phyloP scores from a whole-genome alignment of 345 rosid genomes.

The Rhodamnia argentea region DNA sequence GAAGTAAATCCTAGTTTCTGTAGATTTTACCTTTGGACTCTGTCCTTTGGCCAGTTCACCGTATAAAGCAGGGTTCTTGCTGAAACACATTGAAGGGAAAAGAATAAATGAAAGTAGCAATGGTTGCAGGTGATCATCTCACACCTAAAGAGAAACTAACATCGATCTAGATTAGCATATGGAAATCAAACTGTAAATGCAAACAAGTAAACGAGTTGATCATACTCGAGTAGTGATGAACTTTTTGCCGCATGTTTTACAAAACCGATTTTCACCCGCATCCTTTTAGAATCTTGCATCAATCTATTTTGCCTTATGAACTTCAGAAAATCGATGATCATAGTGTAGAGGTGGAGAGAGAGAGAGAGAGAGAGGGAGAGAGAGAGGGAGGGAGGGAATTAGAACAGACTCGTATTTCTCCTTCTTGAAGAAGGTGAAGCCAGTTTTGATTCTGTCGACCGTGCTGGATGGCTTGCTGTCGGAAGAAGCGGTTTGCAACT shows the following conservation, averaged over 20 bases:
- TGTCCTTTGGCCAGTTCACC: constrained; percentile 82
- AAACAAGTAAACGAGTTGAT: not conserved
- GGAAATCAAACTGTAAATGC: not conserved
- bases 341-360: not conserved
- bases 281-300: not conserved
- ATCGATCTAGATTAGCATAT: not conserved
- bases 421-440: constrained; percentile 73
- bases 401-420: constrained; percentile 73
- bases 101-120: not conserved
- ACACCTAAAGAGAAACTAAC: not conserved
- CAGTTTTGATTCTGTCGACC: constrained; percentile 52
- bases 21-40: constrained; percentile 54
- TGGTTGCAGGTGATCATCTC: not conserved
- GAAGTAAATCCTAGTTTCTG: not conserved
- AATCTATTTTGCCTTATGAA: not conserved
- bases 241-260: not conserved
- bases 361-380: not conserved
- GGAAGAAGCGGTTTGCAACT: constrained; percentile 27
- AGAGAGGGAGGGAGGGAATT: not conserved
- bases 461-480: constrained; percentile 31
- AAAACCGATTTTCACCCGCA: not conserved
- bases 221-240: not conserved
- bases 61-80: constrained; percentile 61
- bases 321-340: not conserved
- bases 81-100: constrained; percentile 5